Evolutionary conservation across 345 rosid genomes (phyloP).

Genomic region (rapeseed (Brassica napus)): Da-Ae NC_063451.1:40573501-40574000

Average conservation of each 20-base stretch:
- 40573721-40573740: no score
- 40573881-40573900: slow-evolving; percentile 3
- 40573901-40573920: slow-evolving; percentile 19
- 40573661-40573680: neutral
- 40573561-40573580: neutral
- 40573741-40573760: no score
- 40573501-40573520: neutral
- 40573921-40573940: neutral
- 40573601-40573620: neutral
- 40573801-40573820: no score
- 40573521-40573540: neutral
- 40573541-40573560: neutral
- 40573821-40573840: no score
- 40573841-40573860: neutral
- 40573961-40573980: slow-evolving; percentile 13
- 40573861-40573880: neutral
- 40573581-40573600: neutral
- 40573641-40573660: neutral
- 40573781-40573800: no score
- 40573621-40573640: neutral
- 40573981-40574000: slow-evolving; percentile 45
- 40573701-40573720: no score
- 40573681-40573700: no score
- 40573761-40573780: no score
- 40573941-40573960: neutral